phyloP scores from a whole-genome alignment of 345 rosid species.

The Raphanus sativus region DNA sequence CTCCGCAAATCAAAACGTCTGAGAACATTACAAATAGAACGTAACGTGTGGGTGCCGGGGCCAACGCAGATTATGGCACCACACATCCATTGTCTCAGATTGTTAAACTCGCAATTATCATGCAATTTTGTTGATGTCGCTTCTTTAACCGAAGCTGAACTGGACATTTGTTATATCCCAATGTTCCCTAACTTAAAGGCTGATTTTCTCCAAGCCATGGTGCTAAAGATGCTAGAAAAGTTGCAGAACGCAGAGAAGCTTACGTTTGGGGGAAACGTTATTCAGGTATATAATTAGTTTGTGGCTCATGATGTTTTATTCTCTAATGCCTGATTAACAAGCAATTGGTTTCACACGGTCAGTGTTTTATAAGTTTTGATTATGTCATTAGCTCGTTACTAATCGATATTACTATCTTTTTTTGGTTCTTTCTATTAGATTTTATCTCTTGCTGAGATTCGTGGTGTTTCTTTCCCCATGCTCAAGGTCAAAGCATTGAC shows the following conservation, averaged over 20 bases:
- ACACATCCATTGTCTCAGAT: not conserved
- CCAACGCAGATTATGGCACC: not conserved
- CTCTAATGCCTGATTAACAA: not conserved
- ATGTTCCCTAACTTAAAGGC: too few relatives aligned
- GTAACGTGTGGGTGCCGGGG: not conserved
- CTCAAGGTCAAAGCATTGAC: not conserved
- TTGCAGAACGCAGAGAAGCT: constrained; percentile 1
- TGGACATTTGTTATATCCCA: not conserved
- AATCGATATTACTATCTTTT: not conserved
- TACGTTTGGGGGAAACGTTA: not conserved
- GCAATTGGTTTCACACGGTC: not conserved
- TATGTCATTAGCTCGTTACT: not conserved
- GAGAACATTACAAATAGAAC: not conserved
- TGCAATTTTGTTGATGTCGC: not conserved
- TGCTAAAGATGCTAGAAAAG: not conserved
- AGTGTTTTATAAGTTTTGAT: too few relatives aligned
- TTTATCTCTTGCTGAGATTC: not conserved
- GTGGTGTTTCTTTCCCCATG: not conserved
- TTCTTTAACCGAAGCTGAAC: not conserved
- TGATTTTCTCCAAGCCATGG: not conserved
- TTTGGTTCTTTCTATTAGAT: not conserved
- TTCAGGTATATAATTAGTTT: not conserved
- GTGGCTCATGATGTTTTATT: not conserved
- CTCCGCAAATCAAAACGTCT: not conserved
- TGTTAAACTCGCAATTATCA: not conserved